Percentiles rank a stretch among this genome's conserved stretches.
Evolutionary conservation across 108 stramenopile species (phyloP).

Genomic region (Nannochloropsis oceanica): DNA sequence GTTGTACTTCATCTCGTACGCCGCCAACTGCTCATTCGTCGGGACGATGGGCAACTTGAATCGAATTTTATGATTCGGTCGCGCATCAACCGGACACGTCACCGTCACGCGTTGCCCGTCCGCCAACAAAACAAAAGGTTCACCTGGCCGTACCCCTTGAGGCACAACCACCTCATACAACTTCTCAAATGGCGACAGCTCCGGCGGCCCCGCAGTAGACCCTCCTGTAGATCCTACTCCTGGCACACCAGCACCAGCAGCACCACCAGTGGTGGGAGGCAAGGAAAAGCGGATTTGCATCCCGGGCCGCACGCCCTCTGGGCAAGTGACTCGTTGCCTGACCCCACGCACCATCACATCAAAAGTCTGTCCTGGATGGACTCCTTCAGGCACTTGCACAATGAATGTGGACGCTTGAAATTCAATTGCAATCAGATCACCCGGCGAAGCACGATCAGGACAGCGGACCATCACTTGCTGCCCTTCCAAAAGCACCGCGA

Average conservation of each 20-base stretch:
- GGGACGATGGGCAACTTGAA: constrained; percentile 41
- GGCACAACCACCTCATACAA: constrained; percentile 36
- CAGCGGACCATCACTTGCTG: neutral
- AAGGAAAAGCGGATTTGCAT: constrained; percentile 30
- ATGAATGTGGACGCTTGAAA: neutral
- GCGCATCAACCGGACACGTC: constrained; percentile 32
- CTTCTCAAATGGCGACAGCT: constrained; percentile 1
- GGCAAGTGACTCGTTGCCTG: constrained; percentile 27
- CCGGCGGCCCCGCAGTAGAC: neutral
- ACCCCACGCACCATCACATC: constrained; percentile 32
- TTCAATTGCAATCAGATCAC: neutral
- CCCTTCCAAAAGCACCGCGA: neutral
- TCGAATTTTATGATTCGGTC: constrained; percentile 38
- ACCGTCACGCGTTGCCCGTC: constrained; percentile 36
- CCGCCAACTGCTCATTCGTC: constrained; percentile 30
- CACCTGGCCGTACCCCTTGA: constrained; percentile 30
- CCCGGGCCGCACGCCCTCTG: constrained; percentile 29
- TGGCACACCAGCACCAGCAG: neutral
- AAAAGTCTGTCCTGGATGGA: constrained; percentile 33
- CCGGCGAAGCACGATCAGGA: neutral
- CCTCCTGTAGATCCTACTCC: neutral
- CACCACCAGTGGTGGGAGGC: constrained; percentile 1
- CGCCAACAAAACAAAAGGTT: constrained; percentile 34
- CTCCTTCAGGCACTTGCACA: constrained; percentile 23
- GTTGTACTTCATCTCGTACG: constrained; percentile 34